Conservation (phyloP, 257 asterid species). For the Przewalskia tangutica region DNA sequence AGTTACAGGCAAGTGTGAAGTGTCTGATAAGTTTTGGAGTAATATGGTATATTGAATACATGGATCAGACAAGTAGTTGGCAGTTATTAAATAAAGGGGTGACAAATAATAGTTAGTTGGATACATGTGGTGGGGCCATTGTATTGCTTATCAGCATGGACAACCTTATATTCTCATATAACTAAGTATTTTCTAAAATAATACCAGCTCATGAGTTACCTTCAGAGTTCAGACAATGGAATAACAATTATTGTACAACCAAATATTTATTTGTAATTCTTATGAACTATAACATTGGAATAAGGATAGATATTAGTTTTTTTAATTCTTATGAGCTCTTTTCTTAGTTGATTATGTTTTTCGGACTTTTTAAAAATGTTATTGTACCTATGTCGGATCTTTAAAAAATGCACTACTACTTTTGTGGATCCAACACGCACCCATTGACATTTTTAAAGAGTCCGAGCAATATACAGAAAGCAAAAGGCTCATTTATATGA, state of each 20-base stretch:
- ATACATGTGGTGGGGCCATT: slow-evolving; percentile 22
- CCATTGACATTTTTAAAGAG: too few species aligned
- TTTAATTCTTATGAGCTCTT: not conserved
- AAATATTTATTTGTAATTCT: not conserved
- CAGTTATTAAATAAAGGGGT: slow-evolving; percentile 7
- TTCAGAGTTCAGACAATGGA: not conserved
- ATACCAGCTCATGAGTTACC: not conserved
- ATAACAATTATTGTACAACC: not conserved
- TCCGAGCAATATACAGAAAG: not conserved
- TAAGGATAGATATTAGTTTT: not conserved
- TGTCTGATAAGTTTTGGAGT: slow-evolving; percentile 22
- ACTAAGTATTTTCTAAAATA: not conserved
- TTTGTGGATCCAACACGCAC: too few species aligned
- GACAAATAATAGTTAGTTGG: not conserved
- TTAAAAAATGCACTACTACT: too few species aligned
- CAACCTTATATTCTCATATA: not conserved
- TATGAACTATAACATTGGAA: not conserved
- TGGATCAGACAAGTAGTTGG: slow-evolving; percentile 9
- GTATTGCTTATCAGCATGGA: slow-evolving; percentile 1
- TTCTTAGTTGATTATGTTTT: not conserved
- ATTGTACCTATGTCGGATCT: too few species aligned
- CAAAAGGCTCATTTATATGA: not conserved
- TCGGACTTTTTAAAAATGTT: too few species aligned
- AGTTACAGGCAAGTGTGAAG: not conserved
- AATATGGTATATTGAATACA: not conserved